Evolutionary conservation across 2,329 filamentous ascomycete genomes (phyloP).

Genomic region (Mollisia scopiformis): DNA sequence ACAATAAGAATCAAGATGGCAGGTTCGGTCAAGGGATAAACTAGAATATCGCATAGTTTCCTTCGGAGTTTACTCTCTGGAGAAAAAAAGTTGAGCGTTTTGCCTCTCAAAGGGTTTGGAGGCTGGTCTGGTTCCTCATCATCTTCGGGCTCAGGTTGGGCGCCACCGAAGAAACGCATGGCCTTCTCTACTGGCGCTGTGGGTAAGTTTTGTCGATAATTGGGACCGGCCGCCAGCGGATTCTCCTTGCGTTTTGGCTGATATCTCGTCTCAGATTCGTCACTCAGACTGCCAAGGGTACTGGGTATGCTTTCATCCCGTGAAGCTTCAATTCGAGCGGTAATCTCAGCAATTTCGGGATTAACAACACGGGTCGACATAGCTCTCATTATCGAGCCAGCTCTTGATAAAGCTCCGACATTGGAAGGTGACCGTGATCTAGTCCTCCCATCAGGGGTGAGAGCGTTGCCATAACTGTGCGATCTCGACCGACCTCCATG

Average conservation of each 20-base stretch:
- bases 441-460: slow-evolving; percentile 51
- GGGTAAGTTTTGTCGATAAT: slow-evolving; percentile 24
- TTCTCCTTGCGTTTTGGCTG: slow-evolving; percentile 32
- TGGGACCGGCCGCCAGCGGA: slow-evolving; percentile 38
- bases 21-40: slow-evolving; percentile 86
- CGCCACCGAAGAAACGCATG: slow-evolving; percentile 28
- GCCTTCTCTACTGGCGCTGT: slow-evolving; percentile 36
- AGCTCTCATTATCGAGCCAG: slow-evolving; percentile 75
- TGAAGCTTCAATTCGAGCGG: slow-evolving; percentile 34
- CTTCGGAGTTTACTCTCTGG: slow-evolving; percentile 76
- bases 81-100: slow-evolving; percentile 82
- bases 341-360: slow-evolving; percentile 78
- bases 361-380: slow-evolving; percentile 99
- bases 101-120: slow-evolving; percentile 83
- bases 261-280: slow-evolving; percentile 28
- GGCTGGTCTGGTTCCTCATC: slow-evolving; percentile 39
- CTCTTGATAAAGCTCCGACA: slow-evolving; percentile 66
- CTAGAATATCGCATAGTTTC: slow-evolving; percentile 78
- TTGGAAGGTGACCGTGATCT: slow-evolving; percentile 63
- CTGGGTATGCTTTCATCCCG: slow-evolving; percentile 15
- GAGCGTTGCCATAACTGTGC: slow-evolving; percentile 59
- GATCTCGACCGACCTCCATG: slow-evolving; percentile 47
- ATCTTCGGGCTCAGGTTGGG: slow-evolving; percentile 19
- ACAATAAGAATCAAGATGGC: slow-evolving; percentile 86
- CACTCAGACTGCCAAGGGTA: slow-evolving; percentile 25